Percentiles rank a stretch among this genome's conserved stretches.
Evolutionary conservation across 306 rosid genomes (phyloP).

Genomic region (Dryas octopetala): DNA sequence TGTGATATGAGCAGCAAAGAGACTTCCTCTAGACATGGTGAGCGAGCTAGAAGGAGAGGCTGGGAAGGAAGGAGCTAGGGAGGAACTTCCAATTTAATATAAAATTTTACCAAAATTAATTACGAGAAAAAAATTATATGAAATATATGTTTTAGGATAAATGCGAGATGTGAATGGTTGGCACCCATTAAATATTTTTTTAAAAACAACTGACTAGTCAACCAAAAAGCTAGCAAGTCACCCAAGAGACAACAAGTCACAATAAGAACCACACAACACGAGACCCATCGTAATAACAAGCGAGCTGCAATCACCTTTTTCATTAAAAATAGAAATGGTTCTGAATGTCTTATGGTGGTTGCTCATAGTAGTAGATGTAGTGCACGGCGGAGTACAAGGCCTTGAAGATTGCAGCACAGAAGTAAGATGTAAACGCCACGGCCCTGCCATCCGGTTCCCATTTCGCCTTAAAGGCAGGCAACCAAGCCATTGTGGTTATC

Average conservation of each 20-base stretch:
- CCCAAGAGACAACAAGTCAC: too few species aligned
- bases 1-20: not conserved
- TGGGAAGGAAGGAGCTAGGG: not conserved
- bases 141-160: too few species aligned
- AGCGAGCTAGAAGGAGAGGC: not conserved
- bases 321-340: not conserved
- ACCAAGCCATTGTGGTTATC: slow-evolving; percentile 18
- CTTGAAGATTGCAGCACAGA: slow-evolving; percentile 17
- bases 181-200: too few species aligned
- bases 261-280: too few species aligned
- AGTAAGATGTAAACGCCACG: not conserved
- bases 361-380: not conserved
- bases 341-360: not conserved
- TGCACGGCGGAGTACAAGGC: not conserved
- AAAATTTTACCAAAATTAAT: too few species aligned
- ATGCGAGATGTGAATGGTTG: too few species aligned
- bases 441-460: slow-evolving; percentile 38
- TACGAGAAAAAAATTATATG: too few species aligned
- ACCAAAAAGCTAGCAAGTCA: too few species aligned
- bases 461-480: slow-evolving; percentile 30
- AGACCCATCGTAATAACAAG: too few species aligned
- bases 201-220: too few species aligned
- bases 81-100: not conserved
- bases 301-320: too few species aligned
- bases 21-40: not conserved